A percentile compares a stretch with the other conserved stretches of the same genome.
Evolutionary conservation across 2,329 filamentous ascomycete species (phyloP).

Genomic region (Rhynchosporium secalis): DNA sequence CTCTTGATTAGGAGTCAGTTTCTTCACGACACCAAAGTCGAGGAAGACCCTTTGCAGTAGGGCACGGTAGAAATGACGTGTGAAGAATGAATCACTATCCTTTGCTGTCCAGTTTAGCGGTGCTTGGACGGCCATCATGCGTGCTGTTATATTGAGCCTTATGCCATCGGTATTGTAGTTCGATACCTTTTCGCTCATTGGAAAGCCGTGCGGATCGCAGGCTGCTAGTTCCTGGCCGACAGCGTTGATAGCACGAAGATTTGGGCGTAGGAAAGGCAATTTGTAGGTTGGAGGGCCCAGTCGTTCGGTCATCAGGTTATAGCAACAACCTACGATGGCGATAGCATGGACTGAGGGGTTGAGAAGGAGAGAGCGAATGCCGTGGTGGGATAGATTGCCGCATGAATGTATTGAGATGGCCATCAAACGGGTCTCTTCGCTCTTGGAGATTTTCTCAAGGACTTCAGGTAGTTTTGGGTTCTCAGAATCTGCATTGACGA

Average conservation of each 20-base stretch:
- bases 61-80: conserved; percentile 87
- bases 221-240: conserved; percentile 66
- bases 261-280: conserved; percentile 72
- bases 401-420: conserved; percentile 96
- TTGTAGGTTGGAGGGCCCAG: conserved; percentile 87
- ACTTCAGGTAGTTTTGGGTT: conserved; percentile 16
- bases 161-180: conserved; percentile 62
- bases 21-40: conserved; percentile 74
- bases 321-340: conserved; percentile 96
- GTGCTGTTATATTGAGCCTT: conserved; percentile 88
- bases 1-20: conserved; percentile 40
- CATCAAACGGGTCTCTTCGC: conserved; percentile 60
- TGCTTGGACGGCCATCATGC: conserved; percentile 98
- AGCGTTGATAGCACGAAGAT: conserved; percentile 64
- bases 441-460: conserved; percentile 24
- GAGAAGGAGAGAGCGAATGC: conserved; percentile 78
- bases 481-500: conserved; percentile 30
- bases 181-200: conserved; percentile 75
- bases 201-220: conserved; percentile 89
- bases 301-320: conserved; percentile 91
- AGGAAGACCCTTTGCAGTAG: conserved; percentile 90
- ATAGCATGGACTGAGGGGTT: conserved; percentile 87
- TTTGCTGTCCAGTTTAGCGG: conserved; percentile 84
- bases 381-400: conserved; percentile 95
- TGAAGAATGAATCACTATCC: conserved; percentile 88